Percentiles rank a stretch among this genome's conserved stretches.
Conservation (phyloP, 495 filamentous ascomycete species). For the Hypoxylon subgilvum region DNA sequence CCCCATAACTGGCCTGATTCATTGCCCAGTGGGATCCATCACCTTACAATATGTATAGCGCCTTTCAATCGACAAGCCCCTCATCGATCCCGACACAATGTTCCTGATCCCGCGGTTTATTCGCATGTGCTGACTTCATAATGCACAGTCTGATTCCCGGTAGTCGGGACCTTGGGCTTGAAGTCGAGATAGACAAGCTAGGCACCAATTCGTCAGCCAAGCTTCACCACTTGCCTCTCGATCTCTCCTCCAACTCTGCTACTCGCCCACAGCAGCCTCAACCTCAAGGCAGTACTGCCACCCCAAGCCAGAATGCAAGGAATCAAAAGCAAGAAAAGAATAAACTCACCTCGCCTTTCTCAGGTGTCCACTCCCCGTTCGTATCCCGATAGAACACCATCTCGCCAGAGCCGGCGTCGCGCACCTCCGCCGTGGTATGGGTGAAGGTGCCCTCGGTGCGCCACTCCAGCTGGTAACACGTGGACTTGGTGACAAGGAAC, state of each 20-base stretch:
- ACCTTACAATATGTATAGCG: too few relatives aligned
- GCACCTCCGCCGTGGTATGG: conserved; percentile 50
- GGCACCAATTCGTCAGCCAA: conserved; percentile 3
- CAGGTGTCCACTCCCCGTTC: conserved; percentile 48
- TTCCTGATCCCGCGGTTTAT: too few relatives aligned
- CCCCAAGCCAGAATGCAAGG: background rate
- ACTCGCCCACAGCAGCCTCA: too few relatives aligned
- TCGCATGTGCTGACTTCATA: conserved; percentile 48
- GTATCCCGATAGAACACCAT: conserved; percentile 51
- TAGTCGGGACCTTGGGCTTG: conserved; percentile 48
- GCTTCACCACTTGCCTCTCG: background rate
- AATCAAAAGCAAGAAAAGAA: conserved; percentile 7
- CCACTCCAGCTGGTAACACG: conserved; percentile 50
- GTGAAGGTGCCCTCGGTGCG: conserved; percentile 44
- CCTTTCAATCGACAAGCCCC: too few relatives aligned
- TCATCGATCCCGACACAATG: too few relatives aligned
- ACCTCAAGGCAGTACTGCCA: background rate
- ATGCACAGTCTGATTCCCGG: conserved; percentile 48
- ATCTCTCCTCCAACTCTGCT: too few relatives aligned
- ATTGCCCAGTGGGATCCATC: too few relatives aligned
- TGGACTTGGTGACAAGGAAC: conserved; percentile 41
- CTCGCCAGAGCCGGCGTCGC: conserved; percentile 45
- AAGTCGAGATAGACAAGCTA: conserved; percentile 50
- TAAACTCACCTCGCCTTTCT: conserved; percentile 35
- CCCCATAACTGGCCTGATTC: too few relatives aligned